Percentiles rank a stretch among this genome's conserved stretches.
Conservation (phyloP, 805 yeast species). For the Wickerhamiella galacta region DNA sequence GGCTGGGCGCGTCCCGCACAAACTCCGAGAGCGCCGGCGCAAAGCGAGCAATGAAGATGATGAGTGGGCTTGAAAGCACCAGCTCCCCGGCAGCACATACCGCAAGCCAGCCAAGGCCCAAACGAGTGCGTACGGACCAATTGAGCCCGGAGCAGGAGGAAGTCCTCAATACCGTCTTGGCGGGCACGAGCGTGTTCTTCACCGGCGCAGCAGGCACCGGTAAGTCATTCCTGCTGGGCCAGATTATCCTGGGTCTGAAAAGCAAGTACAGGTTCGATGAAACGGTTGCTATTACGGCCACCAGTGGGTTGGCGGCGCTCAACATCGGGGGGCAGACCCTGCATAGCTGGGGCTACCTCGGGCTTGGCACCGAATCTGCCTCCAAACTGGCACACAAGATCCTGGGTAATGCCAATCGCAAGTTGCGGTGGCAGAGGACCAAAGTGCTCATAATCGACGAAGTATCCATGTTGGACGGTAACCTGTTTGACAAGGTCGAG, state of each 20-base stretch:
- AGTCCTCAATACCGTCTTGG: constrained; percentile 43
- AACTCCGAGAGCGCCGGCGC: no score
- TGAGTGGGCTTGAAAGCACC: no score
- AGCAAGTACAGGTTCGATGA: constrained; percentile 26
- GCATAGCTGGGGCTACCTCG: constrained; percentile 71
- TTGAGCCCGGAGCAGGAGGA: constrained; percentile 28
- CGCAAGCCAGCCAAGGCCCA: no score
- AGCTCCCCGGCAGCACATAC: no score
- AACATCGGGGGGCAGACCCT: constrained; percentile 81
- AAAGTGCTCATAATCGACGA: constrained; percentile 76
- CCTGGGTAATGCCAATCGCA: constrained; percentile 27
- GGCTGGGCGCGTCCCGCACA: no score
- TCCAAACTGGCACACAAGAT: constrained; percentile 30
- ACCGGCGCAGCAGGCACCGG: constrained; percentile 99
- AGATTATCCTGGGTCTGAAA: constrained; percentile 38
- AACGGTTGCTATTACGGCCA: constrained; percentile 73
- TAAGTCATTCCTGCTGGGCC: constrained; percentile 63
- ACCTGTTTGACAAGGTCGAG: constrained; percentile 54
- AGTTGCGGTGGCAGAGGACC: constrained; percentile 47
- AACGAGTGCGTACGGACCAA: not conserved
- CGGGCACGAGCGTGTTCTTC: constrained; percentile 54
- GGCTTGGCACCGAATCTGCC: constrained; percentile 43
- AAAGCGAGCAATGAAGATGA: no score
- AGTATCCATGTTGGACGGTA: constrained; percentile 81
- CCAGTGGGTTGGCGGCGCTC: constrained; percentile 89